Conservation (phyloP, 2,329 filamentous ascomycete species). For the Pyrenophora tritici-repentis region DNA sequence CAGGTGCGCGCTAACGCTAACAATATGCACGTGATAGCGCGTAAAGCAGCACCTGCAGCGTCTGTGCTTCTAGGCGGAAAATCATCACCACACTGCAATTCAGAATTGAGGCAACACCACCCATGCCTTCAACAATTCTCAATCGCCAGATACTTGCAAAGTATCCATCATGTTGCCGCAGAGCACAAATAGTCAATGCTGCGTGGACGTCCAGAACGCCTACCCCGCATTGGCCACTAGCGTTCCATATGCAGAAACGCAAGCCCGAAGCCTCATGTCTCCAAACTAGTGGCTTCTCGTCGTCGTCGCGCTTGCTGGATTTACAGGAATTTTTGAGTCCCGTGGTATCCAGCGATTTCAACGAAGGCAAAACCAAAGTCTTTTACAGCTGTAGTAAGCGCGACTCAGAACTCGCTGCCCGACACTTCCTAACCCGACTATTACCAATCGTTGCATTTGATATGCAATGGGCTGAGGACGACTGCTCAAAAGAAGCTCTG, state of each 20-base stretch:
- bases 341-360: slow-evolving; percentile 65
- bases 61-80: slow-evolving; percentile 7
- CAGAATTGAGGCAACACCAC: neutral
- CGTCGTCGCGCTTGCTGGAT: neutral
- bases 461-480: slow-evolving; percentile 74
- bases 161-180: neutral
- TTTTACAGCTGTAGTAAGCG: slow-evolving; percentile 76
- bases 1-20: neutral
- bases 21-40: slow-evolving; percentile 8
- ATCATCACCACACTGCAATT: neutral
- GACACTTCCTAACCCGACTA: slow-evolving; percentile 67
- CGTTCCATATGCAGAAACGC: slow-evolving; percentile 23
- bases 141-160: neutral
- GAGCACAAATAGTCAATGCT: neutral
- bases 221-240: slow-evolving; percentile 25
- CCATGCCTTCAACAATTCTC: slow-evolving; percentile 1
- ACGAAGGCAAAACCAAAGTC: slow-evolving; percentile 64
- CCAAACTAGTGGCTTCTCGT: slow-evolving; percentile 10
- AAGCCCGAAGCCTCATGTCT: slow-evolving; percentile 12
- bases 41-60: neutral
- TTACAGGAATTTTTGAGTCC: slow-evolving; percentile 66
- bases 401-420: slow-evolving; percentile 68
- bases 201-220: neutral
- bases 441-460: slow-evolving; percentile 78
- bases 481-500: slow-evolving; percentile 54